Percentiles rank a stretch among this genome's conserved stretches.
Conservation (phyloP, 1,284 basidiomycete species). For the Apiotrichum siamense region DNA sequence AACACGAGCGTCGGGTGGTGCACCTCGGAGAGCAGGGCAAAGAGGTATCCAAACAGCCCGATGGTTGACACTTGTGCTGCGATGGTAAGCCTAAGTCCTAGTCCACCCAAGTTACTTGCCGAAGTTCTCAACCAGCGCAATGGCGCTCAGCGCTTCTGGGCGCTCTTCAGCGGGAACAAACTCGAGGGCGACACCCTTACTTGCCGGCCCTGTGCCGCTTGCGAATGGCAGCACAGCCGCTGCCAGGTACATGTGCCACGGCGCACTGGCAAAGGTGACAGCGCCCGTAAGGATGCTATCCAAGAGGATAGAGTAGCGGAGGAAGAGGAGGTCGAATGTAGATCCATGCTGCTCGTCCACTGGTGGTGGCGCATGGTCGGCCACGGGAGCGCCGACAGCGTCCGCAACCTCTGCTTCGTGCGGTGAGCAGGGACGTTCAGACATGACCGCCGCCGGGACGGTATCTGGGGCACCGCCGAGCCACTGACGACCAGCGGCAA, state of each 20-base stretch:
- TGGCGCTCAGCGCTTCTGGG: conserved; percentile 39
- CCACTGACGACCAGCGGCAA: conserved; percentile 28
- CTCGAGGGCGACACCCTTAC: conserved; percentile 45
- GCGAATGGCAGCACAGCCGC: conserved; percentile 43
- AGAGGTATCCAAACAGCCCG: conserved; percentile 34
- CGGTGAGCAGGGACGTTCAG: conserved; percentile 20
- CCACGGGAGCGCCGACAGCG: conserved; percentile 16
- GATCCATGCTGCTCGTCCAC: conserved; percentile 24
- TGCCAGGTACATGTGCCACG: conserved; percentile 43
- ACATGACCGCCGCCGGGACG: not conserved
- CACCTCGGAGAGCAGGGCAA: conserved; percentile 28
- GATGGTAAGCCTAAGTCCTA: not conserved
- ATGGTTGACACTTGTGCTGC: conserved; percentile 35
- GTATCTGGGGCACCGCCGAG: not conserved
- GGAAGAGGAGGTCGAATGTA: conserved; percentile 42
- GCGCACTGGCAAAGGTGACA: conserved; percentile 20
- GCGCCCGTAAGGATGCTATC: conserved; percentile 38
- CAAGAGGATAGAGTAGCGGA: conserved; percentile 39
- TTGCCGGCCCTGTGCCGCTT: conserved; percentile 42
- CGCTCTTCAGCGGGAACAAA: conserved; percentile 33
- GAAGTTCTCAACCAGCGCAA: conserved; percentile 43
- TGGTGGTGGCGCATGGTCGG: conserved; percentile 13
- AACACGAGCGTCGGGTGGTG: conserved; percentile 34
- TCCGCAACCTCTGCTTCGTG: conserved; percentile 22
- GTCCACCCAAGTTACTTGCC: conserved; percentile 11